A percentile compares a stretch with the other conserved stretches of the same genome.
Conservation (phyloP, 345 rosid species). For the Hibiscus tridactylites region DNA sequence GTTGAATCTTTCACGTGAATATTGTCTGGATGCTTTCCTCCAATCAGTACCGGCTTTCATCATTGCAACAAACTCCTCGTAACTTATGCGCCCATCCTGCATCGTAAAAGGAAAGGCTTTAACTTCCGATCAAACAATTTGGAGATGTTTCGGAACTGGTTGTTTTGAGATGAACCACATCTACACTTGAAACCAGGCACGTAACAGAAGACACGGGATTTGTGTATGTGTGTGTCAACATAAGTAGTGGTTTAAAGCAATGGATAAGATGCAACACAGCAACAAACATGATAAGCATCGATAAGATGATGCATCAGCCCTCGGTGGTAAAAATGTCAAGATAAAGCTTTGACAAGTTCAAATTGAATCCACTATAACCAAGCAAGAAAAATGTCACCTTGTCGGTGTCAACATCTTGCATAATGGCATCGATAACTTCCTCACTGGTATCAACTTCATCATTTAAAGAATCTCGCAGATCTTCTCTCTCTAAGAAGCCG, state of each 20-base stretch:
- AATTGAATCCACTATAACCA: not conserved
- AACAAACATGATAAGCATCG: not conserved
- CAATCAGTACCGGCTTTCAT: constrained; percentile 96
- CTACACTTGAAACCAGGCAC: not conserved
- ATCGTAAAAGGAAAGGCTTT: not conserved
- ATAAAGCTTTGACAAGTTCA: not conserved
- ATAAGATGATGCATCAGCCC: not conserved
- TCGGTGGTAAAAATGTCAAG: not conserved
- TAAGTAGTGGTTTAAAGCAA: not conserved
- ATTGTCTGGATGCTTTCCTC: constrained; percentile 86
- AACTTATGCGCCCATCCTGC: constrained; percentile 87
- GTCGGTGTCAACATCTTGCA: constrained; percentile 96
- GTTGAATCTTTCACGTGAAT: constrained; percentile 81
- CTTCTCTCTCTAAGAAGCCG: constrained; percentile 85
- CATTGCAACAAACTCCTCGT: constrained; percentile 77
- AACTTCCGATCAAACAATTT: not conserved
- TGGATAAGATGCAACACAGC: not conserved
- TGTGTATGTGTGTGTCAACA: no score
- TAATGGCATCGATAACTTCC: constrained; percentile 69
- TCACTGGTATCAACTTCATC: constrained; percentile 63
- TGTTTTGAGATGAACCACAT: not conserved
- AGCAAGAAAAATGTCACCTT: constrained; percentile 42
- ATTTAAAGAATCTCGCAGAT: constrained; percentile 60
- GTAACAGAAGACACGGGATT: not conserved
- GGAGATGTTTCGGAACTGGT: not conserved